phyloP scores from a whole-genome alignment of 441 rosid species.

The Jatropha podagrica region DNA sequence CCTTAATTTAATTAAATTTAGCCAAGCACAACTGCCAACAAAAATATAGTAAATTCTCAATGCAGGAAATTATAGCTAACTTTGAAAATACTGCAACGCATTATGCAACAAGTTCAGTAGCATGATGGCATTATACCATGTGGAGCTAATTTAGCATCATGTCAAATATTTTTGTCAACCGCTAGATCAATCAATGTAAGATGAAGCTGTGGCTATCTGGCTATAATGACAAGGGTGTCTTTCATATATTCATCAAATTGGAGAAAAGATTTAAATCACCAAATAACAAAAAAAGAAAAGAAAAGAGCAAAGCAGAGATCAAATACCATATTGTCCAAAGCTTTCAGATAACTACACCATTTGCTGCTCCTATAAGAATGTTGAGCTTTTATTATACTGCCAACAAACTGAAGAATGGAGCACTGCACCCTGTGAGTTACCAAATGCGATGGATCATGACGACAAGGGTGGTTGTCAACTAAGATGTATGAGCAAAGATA shows the following conservation, averaged over 20 bases:
- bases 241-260: slow-evolving; percentile 5
- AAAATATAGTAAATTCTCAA: slow-evolving; percentile 6
- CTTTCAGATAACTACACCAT: slow-evolving; percentile 53
- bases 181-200: neutral
- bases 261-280: neutral
- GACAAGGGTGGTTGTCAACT: slow-evolving; percentile 80
- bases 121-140: neutral
- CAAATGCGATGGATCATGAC: slow-evolving; percentile 95
- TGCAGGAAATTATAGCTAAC: slow-evolving; percentile 13
- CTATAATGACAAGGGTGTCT: neutral
- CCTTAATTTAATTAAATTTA: neutral
- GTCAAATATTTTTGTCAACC: slow-evolving; percentile 3
- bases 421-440: slow-evolving; percentile 93
- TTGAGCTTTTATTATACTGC: slow-evolving; percentile 48
- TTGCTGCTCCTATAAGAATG: slow-evolving; percentile 42
- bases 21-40: neutral
- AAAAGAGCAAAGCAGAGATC: slow-evolving; percentile 23
- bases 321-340: slow-evolving; percentile 63
- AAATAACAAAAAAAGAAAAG: slow-evolving; percentile 7
- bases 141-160: slow-evolving; percentile 6
- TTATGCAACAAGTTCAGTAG: neutral
- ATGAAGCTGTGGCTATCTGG: neutral
- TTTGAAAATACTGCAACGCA: neutral
- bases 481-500: slow-evolving; percentile 70
- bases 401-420: slow-evolving; percentile 62